phyloP scores from a whole-genome alignment of 495 filamentous ascomycete genomes.

The Daldinia concentrica region DNA sequence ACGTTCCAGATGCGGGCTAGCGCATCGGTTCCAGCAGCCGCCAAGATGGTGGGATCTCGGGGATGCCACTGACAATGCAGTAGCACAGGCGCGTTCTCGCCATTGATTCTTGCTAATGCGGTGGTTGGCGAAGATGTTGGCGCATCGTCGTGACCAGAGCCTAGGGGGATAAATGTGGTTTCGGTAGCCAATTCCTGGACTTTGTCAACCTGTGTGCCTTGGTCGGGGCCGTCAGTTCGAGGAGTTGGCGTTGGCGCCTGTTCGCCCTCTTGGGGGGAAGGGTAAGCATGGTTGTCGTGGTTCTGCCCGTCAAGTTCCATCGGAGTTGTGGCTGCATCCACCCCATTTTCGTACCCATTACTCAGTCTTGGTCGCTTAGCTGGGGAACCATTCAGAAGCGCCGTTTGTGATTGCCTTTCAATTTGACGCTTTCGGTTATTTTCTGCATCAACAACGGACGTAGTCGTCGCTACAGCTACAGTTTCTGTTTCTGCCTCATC shows the following conservation, averaged over 20 bases:
- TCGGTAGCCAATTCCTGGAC: constrained; percentile 68
- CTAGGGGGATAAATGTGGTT: constrained; percentile 70
- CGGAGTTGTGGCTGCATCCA: constrained; percentile 65
- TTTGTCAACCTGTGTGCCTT: constrained; percentile 78
- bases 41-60: constrained; percentile 74
- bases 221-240: constrained; percentile 70
- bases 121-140: constrained; percentile 44
- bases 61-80: constrained; percentile 82
- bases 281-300: constrained; percentile 63
- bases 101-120: constrained; percentile 48
- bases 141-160: constrained; percentile 59
- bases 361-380: constrained; percentile 64
- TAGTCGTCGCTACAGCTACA: constrained; percentile 13
- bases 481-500: constrained; percentile 48
- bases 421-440: constrained; percentile 61
- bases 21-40: constrained; percentile 75
- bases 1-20: constrained; percentile 84
- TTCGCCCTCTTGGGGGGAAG: constrained; percentile 64
- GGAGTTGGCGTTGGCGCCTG: constrained; percentile 64
- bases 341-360: constrained; percentile 71
- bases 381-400: constrained; percentile 59
- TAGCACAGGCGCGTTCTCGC: constrained; percentile 63
- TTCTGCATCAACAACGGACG: constrained; percentile 53
- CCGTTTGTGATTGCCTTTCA: constrained; percentile 55
- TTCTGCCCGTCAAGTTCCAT: constrained; percentile 66